A percentile compares a stretch with the other conserved stretches of the same genome.
These are phyloP conservation scores for Daldinia caldariorum DNA, from an alignment of 495 filamentous ascomycete genomes.

Conservation along the genomic window DNA sequence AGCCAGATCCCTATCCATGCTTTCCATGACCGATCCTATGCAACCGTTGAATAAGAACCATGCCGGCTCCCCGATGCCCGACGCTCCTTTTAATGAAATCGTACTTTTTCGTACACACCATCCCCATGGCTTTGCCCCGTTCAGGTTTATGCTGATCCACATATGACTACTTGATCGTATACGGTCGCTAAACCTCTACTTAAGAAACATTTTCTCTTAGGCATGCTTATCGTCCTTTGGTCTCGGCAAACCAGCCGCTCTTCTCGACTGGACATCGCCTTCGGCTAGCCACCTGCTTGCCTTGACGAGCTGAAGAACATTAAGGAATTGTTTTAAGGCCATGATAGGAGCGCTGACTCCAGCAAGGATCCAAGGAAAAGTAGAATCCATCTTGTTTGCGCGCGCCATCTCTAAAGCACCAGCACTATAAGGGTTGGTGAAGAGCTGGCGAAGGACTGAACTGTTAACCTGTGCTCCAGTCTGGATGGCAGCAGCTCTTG, in stretches of 20 bases:
- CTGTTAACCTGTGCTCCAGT: conserved; percentile 73
- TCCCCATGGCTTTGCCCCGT: conserved; percentile 13
- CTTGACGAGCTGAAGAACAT: conserved; percentile 92
- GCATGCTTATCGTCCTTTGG: conserved; percentile 46
- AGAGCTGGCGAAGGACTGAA: conserved; percentile 69
- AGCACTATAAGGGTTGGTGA: conserved; percentile 86
- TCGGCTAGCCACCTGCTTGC: conserved; percentile 92
- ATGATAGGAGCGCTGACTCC: conserved; percentile 85
- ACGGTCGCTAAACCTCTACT: neutral
- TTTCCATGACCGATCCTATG: conserved; percentile 38
- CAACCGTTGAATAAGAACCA: conserved; percentile 33
- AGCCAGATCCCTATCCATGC: conserved; percentile 35
- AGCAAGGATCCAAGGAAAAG: conserved; percentile 87
- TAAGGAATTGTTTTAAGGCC: conserved; percentile 90
- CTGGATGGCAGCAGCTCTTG: conserved; percentile 63
- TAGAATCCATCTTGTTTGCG: conserved; percentile 85
- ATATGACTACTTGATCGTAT: neutral
- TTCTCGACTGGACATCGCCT: conserved; percentile 73
- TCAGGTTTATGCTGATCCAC: conserved; percentile 7
- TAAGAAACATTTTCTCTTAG: conserved; percentile 8
- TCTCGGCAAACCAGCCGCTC: conserved; percentile 60
- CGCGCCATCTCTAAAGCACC: conserved; percentile 90
- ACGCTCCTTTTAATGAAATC: conserved; percentile 25
- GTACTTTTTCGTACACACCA: conserved; percentile 34
- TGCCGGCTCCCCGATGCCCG: conserved; percentile 22